Evolutionary conservation across 2,329 filamentous ascomycete genomes (phyloP), one percentile per base, ranked within the genome.

Genomic region (Alternaria atra): DNA sequence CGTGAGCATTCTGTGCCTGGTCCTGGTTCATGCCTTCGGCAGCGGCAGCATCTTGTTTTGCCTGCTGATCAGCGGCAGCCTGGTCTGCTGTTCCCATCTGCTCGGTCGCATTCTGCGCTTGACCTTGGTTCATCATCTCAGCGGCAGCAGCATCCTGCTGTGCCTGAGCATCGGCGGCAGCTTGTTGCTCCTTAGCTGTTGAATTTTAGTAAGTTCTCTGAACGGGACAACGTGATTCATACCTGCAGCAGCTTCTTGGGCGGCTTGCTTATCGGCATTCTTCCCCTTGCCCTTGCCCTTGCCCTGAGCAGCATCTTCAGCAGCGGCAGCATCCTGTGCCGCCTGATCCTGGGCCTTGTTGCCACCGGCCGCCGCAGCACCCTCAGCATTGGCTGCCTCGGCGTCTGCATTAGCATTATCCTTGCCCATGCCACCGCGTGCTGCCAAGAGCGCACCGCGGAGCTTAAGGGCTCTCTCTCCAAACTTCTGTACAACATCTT

Each of bases 381-480:
- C 55, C 6, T 39, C 58, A 25, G 32, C 55, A 30, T 60, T 44
- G 37, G 53, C 52, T 30, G 34, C 61, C 13, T 30, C 47, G 20
- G 30, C 55, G 12, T 42, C 52, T 9, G 51, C 47, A 52, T 55
- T 61, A 52, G 54, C 60, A 54, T 67, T 61, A 39, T 44, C 60
- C 20, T 65, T 60, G 29, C 30, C 52, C 20, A 61, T 48, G 39
- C 55, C 48, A 39, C 69, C 58, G 40, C 70, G 70, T 54, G 65
- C 63, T 32, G 57, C 61, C 29, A 75, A 29, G 20, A 73, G 66
- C 55, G 69, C 69, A 65, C 69, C 60, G 27, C 72, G 73, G 52
- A 77, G 64, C 44, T 67, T 60, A n/a, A 74, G 58, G 29, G 72
- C 65, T 43, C 65, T 66, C 62, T 73, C 74, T 58, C 60, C 63